Evolutionary conservation across 179 eudicot species (phyloP), one percentile per base, ranked within the genome.

Genomic region (Gypsophila paniculata): DNA sequence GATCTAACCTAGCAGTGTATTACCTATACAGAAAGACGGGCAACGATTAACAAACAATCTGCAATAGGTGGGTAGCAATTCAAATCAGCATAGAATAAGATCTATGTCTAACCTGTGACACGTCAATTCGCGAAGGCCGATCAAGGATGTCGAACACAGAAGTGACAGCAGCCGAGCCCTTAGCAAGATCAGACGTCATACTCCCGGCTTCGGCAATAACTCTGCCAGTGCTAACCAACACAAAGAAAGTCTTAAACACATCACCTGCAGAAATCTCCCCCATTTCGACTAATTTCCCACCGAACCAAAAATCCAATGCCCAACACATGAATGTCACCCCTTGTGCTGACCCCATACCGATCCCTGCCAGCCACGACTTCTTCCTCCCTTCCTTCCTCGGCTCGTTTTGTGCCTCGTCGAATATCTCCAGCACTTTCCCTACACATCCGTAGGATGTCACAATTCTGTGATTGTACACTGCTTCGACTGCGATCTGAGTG

Each of bases 121-220:
- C 42, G 0, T 69, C 38, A 51, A 76, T 67, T 32, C 34, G 76
- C 0, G 85, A 82, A 5, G 54, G 73, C 14, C 83, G 77, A 29
- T 83, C 86, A 8, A 82, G 77, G 68, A 80, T 77, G 0, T 72
- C 46, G 58, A 83, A 80, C 6, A 83, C 81, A 6, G 86, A 83
- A 64, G 86, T 74, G 3, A 83, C 81, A 32, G 86, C 81, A 59
- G 79, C 78, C 0, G 83, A 77, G 10, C 86, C 86, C 79, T 83
- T 83, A 21, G 86, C 83, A 57, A 83, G 77, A 70, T 83, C 86
- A 63, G 86, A 77, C 55, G 86, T 83, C 86, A 83, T 82, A 62
- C 86, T 83, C 0, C 86, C 86, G 36, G 86, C 86, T 55, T 83
- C 86, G 22, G 86, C 86, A 34, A 83, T 80, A 42, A 82, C 86